phyloP scores from a whole-genome alignment of 2,329 filamentous ascomycete species.

The Ophiostoma ulmi region DNA sequence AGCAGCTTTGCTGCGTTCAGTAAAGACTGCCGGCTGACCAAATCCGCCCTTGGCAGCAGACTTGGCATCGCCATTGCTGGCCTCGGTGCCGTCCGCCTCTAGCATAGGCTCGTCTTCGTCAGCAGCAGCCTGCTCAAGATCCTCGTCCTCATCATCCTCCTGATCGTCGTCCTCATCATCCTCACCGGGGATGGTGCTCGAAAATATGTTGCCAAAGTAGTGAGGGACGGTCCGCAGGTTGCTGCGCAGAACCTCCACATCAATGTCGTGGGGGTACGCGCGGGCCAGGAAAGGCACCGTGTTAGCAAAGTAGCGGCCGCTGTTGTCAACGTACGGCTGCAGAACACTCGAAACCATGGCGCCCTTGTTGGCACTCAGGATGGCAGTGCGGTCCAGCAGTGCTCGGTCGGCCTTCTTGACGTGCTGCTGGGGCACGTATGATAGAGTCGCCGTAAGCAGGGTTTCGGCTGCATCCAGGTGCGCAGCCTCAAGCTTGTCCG shows the following conservation, averaged over 20 bases:
- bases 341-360: conserved; percentile 78
- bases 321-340: conserved; percentile 63
- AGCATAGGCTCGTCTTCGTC: conserved; percentile 35
- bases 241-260: conserved; percentile 65
- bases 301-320: conserved; percentile 62
- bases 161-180: conserved; percentile 33
- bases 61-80: not conserved
- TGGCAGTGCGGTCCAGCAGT: conserved; percentile 74
- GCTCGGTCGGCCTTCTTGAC: conserved; percentile 67
- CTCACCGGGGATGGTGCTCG: conserved; percentile 17
- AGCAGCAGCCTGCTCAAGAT: conserved; percentile 1
- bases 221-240: conserved; percentile 46
- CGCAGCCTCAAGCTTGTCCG: conserved; percentile 38
- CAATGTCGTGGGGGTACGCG: conserved; percentile 56
- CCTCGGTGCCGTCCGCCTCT: conserved; percentile 25
- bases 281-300: conserved; percentile 74
- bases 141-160: conserved; percentile 35
- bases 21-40: conserved; percentile 20
- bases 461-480: conserved; percentile 53
- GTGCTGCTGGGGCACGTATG: conserved; percentile 58
- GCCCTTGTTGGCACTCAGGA: conserved; percentile 62
- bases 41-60: conserved; percentile 16
- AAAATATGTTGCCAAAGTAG: conserved; percentile 31
- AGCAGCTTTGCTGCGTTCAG: conserved; percentile 19
- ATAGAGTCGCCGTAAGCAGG: conserved; percentile 60